Conservation (phyloP, 805 yeast species). For the Osmozyma mogii region DNA sequence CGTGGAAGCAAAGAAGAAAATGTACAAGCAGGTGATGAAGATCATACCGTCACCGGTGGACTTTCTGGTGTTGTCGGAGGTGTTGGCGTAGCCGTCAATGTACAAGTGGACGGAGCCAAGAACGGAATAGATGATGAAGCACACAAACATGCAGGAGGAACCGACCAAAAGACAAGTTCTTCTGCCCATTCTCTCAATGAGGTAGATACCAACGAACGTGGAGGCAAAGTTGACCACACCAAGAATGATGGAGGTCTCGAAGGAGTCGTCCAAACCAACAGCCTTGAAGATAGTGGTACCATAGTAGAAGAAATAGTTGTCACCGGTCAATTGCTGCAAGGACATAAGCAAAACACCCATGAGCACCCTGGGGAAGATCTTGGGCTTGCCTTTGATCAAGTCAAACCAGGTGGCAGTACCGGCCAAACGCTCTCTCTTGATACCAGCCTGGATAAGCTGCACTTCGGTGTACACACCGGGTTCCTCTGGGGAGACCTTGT, state of each 20-base stretch:
- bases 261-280: constrained; percentile 45
- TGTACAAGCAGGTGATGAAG: constrained; percentile 54
- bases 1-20: constrained; percentile 63
- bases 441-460: constrained; percentile 1
- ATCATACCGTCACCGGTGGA: constrained; percentile 60
- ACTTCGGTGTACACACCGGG: neutral
- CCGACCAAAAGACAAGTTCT: constrained; percentile 43
- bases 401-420: neutral
- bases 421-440: neutral
- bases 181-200: constrained; percentile 49
- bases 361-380: neutral
- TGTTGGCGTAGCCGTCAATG: constrained; percentile 8
- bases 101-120: constrained; percentile 44
- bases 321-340: constrained; percentile 57
- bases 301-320: constrained; percentile 57
- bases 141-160: constrained; percentile 45
- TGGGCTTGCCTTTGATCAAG: neutral
- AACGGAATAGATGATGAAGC: constrained; percentile 53
- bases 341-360: neutral
- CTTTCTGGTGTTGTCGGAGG: constrained; percentile 21
- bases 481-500: neutral
- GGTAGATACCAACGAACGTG: constrained; percentile 44
- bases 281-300: constrained; percentile 49
- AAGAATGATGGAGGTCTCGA: constrained; percentile 45
- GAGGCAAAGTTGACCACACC: constrained; percentile 50